Base-by-base conservation (phyloP, 805 yeast species). In the Candida adriatica region DNA sequence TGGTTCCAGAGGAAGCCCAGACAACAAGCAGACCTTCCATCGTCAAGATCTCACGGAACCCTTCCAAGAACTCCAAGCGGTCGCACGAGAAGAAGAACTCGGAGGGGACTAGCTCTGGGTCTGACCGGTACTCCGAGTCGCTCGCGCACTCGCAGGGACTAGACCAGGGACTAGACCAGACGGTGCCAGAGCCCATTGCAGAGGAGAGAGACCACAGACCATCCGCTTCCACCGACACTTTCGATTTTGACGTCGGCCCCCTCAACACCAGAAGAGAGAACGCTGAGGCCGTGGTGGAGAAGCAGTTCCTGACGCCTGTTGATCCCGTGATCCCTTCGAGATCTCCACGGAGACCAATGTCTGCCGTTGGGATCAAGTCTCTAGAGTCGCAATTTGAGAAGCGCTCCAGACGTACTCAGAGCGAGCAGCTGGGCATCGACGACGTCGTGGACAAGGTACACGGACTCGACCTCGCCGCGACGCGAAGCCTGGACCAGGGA, bases 261-360 rank as follows among this genome's bases (percentile, higher is more conserved):
- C 27, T 47, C 25, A 37, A 34, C 29, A 45, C 52, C 2, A 37
- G 31, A 24, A 45, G 34, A 24, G 41, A 33, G 8, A 15, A 30
- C 11, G 24, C 31, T 6, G 9, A 30, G 1, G 42, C 28, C 10
- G 15, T 16, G 6, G 8, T 36, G 9, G 50, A 43, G 10, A 38
- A 43, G 27, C 20, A 34, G 15, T 16, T 22, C 6, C 26, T 41
- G 5, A 42, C 43, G 6, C 20, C 34, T 6, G 22, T 46, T 4
- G 42, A 41, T 20, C 44, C 41, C 8, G 29, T 49, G 2, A 45
- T 51, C 26, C 56, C 56, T 10, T 46, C 56, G 10, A 45, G 56
- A 37, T 49, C 56, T 1, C 46, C 48, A 31, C 34, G 36, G 6
- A 49, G 56, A 45, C 56, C 56, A n/a, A 27, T 43, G 5, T 42